Evolutionary conservation across 2,329 filamentous ascomycete genomes (phyloP), one percentile per base, ranked within the genome.

Genomic region (Cryoendolithus antarcticus): DNA sequence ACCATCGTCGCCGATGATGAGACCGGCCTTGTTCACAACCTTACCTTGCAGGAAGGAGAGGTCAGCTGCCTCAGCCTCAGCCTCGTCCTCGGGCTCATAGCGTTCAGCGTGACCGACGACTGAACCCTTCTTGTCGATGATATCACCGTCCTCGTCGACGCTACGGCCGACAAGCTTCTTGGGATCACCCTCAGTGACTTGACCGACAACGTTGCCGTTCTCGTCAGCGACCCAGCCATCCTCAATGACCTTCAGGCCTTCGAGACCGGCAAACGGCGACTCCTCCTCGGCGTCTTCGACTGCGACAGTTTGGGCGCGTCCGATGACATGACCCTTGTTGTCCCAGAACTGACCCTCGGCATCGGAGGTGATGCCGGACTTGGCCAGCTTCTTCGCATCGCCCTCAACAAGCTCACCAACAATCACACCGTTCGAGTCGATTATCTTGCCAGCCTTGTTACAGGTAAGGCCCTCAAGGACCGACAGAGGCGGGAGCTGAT

Each of bases 11-110:
- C 64, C 66, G 45, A 71, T 68, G 48, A 71, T 63, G 24, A 67
- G 61, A 41, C 67, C 67, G 38, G 63, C 58, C 58, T 70, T 70
- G 57, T 70, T 71, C 52, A 69, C 53, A 15, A 56, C 62, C 56
- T 59, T 64, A 53, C 67, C 67, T 30, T 61, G 55, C 34, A 70
- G 57, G 49, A 54, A 57, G 6, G 66, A 69, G 9, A 68, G 56
- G 41, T 70, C 66, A 29, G 58, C 51, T 24, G 52, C 44, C 35
- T 63, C 58, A 38, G 62, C 58, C 32, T 57, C 45, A 54, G 65
- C 64, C 44, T 67, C 61, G 49, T 70, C 70, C 48, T 70, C 62
- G 44, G 72, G 71, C 55, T 85, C 78, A 38, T 61, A 67, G 48
- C 67, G 67, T 49, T 70, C 67, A 32, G 67, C 67, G 42, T 70